A percentile compares a stretch with the other conserved stretches of the same genome.
Conservation (phyloP, 345 rosid genomes). For the Rubroshorea leprosula region DNA sequence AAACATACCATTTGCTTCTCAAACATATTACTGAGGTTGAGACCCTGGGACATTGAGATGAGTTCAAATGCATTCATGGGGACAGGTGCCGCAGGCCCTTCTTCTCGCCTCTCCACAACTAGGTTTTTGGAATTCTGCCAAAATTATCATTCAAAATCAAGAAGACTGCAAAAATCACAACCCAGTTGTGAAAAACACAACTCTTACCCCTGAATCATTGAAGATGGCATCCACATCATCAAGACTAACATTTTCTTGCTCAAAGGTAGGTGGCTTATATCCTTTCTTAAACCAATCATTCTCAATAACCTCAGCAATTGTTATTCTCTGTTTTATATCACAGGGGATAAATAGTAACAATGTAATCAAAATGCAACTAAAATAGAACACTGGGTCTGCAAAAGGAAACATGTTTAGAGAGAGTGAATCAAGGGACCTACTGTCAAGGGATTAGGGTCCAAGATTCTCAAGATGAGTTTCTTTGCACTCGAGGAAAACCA, state of each 20-base stretch:
- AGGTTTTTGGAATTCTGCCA: slow-evolving; percentile 65
- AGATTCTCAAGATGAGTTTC: slow-evolving; percentile 79
- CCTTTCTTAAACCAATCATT: slow-evolving; percentile 99
- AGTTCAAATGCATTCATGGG: slow-evolving; percentile 99
- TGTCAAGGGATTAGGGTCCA: slow-evolving; percentile 85
- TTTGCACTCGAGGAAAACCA: slow-evolving; percentile 97
- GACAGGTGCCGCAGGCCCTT: slow-evolving; percentile 58
- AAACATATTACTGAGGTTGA: slow-evolving; percentile 84
- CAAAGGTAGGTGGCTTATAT: slow-evolving; percentile 79
- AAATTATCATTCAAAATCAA: too few relatives aligned
- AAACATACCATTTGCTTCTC: slow-evolving; percentile 91
- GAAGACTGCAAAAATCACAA: too few relatives aligned
- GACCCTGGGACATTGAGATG: slow-evolving; percentile 92
- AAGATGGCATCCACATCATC: slow-evolving; percentile 85
- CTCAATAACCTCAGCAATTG: slow-evolving; percentile 69
- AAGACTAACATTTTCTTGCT: slow-evolving; percentile 65
- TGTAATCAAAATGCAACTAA: slow-evolving; percentile 2
- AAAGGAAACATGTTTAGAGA: too few relatives aligned
- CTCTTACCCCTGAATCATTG: slow-evolving; percentile 66
- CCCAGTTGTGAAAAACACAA: slow-evolving; percentile 17
- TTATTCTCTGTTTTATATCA: slow-evolving; percentile 69
- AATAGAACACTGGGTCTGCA: background rate
- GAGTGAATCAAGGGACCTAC: slow-evolving; percentile 49
- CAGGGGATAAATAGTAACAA: slow-evolving; percentile 15
- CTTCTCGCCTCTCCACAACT: slow-evolving; percentile 88